These are phyloP conservation scores for Heracleum sosnowskyi DNA, from an alignment of 129 eudicot species.

Conservation along the genomic window DNA sequence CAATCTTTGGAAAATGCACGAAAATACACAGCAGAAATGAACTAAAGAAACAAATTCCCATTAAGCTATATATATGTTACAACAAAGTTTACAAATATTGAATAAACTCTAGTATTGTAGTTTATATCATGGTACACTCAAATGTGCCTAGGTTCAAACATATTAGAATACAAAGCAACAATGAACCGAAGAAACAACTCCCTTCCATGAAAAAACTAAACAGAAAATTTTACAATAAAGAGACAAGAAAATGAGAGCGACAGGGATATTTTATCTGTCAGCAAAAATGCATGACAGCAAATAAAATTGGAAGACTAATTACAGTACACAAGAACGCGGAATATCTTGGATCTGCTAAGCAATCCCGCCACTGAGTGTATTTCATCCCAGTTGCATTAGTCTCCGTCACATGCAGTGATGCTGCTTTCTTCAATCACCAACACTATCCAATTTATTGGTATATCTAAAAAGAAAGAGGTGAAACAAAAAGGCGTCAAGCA, in stretches of 20 bases:
- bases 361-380: neutral
- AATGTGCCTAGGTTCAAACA: neutral
- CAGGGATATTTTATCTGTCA: neutral
- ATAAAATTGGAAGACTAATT: neutral
- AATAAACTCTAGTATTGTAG: neutral
- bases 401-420: neutral
- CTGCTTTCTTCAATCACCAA: neutral
- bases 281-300: neutral
- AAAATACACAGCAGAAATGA: too few relatives aligned
- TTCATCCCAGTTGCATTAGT: constrained; percentile 2
- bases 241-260: neutral
- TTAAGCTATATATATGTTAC: neutral
- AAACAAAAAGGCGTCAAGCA: neutral
- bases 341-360: neutral
- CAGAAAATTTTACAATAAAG: neutral
- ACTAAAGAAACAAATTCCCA: neutral
- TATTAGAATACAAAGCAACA: neutral
- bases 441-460: neutral
- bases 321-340: neutral
- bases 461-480: neutral
- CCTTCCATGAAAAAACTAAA: neutral
- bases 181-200: neutral
- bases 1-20: too few relatives aligned
- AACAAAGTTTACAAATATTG: neutral
- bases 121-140: neutral